Conservation (phyloP, 306 rosid genomes). For the Cicer bijugum region DNA sequence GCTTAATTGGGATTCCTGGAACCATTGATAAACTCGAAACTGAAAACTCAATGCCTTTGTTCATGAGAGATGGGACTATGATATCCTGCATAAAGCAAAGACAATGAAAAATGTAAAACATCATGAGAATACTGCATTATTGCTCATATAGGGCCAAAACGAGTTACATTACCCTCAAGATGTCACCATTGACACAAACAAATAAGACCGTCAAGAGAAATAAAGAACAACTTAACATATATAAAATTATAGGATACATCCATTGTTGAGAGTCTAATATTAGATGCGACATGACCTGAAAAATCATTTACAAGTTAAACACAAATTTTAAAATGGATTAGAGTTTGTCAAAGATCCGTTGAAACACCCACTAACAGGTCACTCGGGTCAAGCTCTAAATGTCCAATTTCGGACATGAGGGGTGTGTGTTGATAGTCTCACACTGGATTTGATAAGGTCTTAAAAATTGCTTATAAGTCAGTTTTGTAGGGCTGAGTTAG, state of each 20-base stretch:
- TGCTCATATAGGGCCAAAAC: conserved; percentile 22
- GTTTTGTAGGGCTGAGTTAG: not conserved
- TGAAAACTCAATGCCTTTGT: conserved; percentile 74
- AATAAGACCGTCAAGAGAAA: conserved; percentile 15
- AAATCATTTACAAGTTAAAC: not conserved
- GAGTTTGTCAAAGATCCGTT: not conserved
- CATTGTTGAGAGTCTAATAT: not conserved
- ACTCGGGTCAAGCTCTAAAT: not conserved
- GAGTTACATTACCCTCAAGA: conserved; percentile 8
- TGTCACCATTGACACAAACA: conserved; percentile 7
- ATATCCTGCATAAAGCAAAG: conserved; percentile 68
- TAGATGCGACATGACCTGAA: not conserved
- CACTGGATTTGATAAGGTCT: not conserved
- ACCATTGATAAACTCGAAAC: conserved; percentile 82
- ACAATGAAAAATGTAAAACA: conserved; percentile 38
- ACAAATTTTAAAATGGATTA: not conserved
- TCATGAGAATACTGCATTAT: conserved; percentile 27
- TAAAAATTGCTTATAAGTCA: not conserved
- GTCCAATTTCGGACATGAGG: not conserved
- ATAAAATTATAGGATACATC: conserved; percentile 12
- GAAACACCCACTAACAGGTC: not conserved
- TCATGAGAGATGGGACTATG: conserved; percentile 78
- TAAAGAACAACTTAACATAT: conserved; percentile 12
- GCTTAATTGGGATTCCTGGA: conserved; percentile 94
- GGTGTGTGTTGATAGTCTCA: not conserved